Conservation (phyloP, 1,139 yeast genomes). For the Magnusiomyces magnusii region DNA sequence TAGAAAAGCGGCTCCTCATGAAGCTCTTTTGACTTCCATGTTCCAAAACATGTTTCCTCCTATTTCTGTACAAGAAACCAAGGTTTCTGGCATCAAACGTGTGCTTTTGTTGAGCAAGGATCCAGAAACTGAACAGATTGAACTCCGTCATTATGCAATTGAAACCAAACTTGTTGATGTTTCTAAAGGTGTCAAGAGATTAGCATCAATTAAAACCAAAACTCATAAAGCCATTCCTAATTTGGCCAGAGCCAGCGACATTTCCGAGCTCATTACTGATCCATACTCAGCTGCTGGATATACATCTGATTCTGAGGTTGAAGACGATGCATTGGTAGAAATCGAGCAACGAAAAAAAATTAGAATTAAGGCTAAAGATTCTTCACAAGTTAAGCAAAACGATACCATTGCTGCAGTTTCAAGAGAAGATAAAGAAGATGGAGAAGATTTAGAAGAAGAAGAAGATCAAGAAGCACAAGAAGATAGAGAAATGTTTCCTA, state of each 20-base stretch:
- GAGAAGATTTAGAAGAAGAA: neutral
- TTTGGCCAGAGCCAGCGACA: conserved; percentile 58
- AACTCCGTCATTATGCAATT: conserved; percentile 84
- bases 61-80: conserved; percentile 73
- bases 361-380: conserved; percentile 17
- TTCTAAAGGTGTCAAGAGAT: conserved; percentile 67
- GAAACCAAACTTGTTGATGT: conserved; percentile 84
- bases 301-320: conserved; percentile 90
- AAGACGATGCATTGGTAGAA: conserved; percentile 76
- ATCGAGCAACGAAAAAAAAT: conserved; percentile 38
- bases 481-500: conserved; percentile 1
- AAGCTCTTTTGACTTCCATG: conserved; percentile 77
- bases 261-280: conserved; percentile 76
- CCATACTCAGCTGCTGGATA: conserved; percentile 70
- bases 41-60: conserved; percentile 97
- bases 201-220: conserved; percentile 45
- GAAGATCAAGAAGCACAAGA: conserved; percentile 23
- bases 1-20: conserved; percentile 37
- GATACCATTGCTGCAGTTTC: neutral
- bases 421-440: conserved; percentile 4
- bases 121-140: conserved; percentile 61
- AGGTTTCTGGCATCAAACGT: conserved; percentile 66
- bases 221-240: conserved; percentile 66
- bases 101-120: conserved; percentile 78
- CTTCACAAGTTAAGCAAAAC: conserved; percentile 9